These are phyloP conservation scores for Geotrichum klebahnii DNA, from an alignment of 1,139 yeast species.

Conservation along the genomic window DNA sequence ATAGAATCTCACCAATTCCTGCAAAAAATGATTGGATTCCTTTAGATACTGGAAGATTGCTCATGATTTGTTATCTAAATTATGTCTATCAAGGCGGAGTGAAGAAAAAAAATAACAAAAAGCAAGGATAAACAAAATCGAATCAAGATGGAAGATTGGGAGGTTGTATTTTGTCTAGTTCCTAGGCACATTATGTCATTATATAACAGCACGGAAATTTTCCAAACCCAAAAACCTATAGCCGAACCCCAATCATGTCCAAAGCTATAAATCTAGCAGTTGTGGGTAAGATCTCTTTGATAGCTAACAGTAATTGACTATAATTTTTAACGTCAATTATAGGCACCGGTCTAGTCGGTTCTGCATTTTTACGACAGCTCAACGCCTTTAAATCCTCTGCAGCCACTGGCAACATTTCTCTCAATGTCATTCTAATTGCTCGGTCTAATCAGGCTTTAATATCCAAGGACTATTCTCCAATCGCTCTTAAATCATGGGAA, in stretches of 20 bases:
- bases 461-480: constrained; percentile 64
- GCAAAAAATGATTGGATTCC: constrained; percentile 15
- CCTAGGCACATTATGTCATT: too few relatives aligned
- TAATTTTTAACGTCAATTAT: background rate
- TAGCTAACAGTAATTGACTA: background rate
- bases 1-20: constrained; percentile 9
- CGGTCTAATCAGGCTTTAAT: constrained; percentile 66
- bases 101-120: too few relatives aligned
- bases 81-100: background rate
- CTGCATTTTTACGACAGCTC: constrained; percentile 79
- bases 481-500: constrained; percentile 57
- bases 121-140: too few relatives aligned
- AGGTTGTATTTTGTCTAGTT: background rate
- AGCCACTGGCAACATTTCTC: too few relatives aligned
- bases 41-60: background rate
- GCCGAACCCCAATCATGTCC: constrained; percentile 39
- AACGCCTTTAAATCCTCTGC: constrained; percentile 44
- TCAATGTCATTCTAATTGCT: constrained; percentile 77
- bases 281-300: constrained; percentile 49
- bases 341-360: constrained; percentile 93
- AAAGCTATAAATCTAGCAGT: constrained; percentile 73
- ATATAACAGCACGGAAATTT: too few relatives aligned
- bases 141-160: constrained; percentile 3
- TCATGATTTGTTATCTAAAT: constrained; percentile 1
- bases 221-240: too few relatives aligned